Conservation (phyloP, 495 filamentous ascomycete species). For the Trichoderma virens region DNA sequence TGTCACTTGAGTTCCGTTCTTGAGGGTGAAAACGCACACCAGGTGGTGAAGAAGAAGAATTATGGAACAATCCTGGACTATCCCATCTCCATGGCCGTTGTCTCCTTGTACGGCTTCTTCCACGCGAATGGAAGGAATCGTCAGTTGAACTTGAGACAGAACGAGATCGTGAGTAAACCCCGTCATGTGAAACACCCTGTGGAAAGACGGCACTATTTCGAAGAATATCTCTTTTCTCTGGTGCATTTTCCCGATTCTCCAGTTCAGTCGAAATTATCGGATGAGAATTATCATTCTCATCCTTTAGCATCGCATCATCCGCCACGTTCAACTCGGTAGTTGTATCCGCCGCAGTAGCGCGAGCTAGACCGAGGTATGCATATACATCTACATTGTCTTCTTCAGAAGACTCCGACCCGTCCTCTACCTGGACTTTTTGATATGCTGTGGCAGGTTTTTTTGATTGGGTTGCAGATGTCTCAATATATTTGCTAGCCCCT, state of each 20-base stretch:
- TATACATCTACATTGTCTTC: background rate
- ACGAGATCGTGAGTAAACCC: background rate
- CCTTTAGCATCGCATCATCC: background rate
- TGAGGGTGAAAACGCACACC: background rate
- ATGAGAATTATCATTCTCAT: background rate
- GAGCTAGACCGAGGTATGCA: background rate
- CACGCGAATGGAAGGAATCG: background rate
- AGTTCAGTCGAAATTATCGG: background rate
- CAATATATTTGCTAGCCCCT: background rate
- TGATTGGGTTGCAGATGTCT: background rate
- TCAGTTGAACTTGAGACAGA: background rate
- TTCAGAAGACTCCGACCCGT: background rate
- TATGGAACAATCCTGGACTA: background rate
- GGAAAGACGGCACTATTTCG: background rate
- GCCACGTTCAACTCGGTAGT: background rate
- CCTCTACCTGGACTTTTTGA: background rate
- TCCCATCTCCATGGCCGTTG: background rate
- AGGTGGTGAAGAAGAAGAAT: background rate
- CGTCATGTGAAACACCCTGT: background rate
- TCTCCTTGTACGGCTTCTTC: background rate
- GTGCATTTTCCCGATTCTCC: background rate
- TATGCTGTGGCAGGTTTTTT: background rate
- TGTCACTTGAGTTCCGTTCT: background rate
- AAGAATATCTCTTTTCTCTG: background rate
- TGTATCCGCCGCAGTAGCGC: background rate